A percentile compares a stretch with the other conserved stretches of the same genome.
phyloP scores from a whole-genome alignment of 2,329 filamentous ascomycete species.

The Aspergillus clavatus region DNA sequence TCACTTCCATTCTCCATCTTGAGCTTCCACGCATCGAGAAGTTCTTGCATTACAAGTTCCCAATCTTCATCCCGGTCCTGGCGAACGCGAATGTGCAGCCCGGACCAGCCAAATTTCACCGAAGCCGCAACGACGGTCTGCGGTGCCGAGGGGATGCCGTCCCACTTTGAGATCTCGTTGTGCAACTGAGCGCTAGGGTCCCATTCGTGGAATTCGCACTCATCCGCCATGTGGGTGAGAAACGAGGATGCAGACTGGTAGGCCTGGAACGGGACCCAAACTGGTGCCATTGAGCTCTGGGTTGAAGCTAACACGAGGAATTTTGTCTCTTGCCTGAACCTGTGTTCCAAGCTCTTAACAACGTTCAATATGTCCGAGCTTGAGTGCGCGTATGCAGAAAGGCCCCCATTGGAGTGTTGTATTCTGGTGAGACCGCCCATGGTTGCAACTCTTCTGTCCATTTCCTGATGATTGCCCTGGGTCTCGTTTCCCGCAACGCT shows the following conservation, averaged over 20 bases:
- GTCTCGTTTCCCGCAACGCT: not conserved
- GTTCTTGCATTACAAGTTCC: constrained; percentile 8
- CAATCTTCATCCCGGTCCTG: constrained; percentile 15
- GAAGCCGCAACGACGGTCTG: constrained; percentile 14
- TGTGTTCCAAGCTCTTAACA: not conserved
- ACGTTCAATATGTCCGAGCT: not conserved
- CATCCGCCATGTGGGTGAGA: constrained; percentile 11
- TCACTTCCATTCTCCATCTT: constrained; percentile 2
- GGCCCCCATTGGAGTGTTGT: too few relatives aligned
- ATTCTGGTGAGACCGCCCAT: not conserved
- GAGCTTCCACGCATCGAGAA: constrained; percentile 14
- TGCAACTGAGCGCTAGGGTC: constrained; percentile 8
- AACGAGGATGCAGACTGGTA: constrained; percentile 14
- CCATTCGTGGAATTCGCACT: constrained; percentile 11
- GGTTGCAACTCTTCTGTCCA: not conserved
- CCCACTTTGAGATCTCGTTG: constrained; percentile 2
- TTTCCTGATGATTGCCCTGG: not conserved
- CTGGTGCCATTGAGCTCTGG: constrained; percentile 12
- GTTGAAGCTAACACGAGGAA: constrained; percentile 14
- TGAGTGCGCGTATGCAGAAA: too few relatives aligned
- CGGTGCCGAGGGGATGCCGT: not conserved
- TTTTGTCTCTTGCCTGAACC: constrained; percentile 5
- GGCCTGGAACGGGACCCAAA: constrained; percentile 13
- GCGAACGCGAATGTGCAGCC: constrained; percentile 16
- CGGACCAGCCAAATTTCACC: constrained; percentile 18